Evolutionary conservation across 75 land plant species (phyloP), one percentile per base, ranked within the genome.

Genomic region (Cryptomeria japonica): DNA sequence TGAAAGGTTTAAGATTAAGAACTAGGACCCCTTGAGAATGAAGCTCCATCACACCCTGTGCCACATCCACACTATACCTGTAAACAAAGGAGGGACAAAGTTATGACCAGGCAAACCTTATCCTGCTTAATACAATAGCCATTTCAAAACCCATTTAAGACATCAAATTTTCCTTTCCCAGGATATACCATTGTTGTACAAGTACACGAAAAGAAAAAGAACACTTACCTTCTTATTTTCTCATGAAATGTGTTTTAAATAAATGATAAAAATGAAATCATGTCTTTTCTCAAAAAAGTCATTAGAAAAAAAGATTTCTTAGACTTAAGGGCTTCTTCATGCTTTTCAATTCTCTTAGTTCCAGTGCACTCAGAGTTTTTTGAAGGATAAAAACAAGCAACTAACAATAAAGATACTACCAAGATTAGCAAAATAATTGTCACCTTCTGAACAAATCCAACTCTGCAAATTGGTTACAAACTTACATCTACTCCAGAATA

Each of bases 1-100:
- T 98, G 86, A 56, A 96, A 73, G 99, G 99, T 86, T 98, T 98
- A 19, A 97, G 91, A 88, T 98, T 98, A 68, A 98, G 97, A 82
- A 96, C 92, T 51, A 97, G 86, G 51, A 97, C 88, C 31, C 92
- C 97, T 91, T 92, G 93, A 37, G 95, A 93, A 89, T 98, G 99
- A 75, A 98, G 93, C 70, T 96, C 96, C 77, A 92, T 31, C 41
- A 98, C 89, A 75, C 93, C 99, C 58, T 93, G 95, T 86, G 92
- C 97, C 80, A 97, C 84, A 46, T 95, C 90, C 34, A 90, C 85
- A 28, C 95, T 96, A 91, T 98, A 97, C 88, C 99, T 98, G 92
- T 38, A 39, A 42, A 44, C 0, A 53, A 85, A 55, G 6, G 32
- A 79, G 51, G 84, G 47, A 10, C 25, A n/a, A 28, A 82, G 84